Evolutionary conservation across 148 eudicot genomes (phyloP).

Genomic region (Rhododendron kiyosumense): DNA sequence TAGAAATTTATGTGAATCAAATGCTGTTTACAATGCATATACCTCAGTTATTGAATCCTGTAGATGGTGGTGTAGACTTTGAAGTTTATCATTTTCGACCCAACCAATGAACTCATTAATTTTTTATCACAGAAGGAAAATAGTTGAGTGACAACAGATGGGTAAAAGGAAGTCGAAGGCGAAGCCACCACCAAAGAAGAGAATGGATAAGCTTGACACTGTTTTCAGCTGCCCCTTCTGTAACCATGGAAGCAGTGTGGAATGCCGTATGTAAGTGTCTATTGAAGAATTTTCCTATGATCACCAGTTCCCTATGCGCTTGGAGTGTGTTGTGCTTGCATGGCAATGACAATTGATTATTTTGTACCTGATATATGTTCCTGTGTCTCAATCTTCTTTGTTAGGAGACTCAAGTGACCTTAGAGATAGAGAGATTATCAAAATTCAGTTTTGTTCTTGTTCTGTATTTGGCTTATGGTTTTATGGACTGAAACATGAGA

Average conservation of each 20-base stretch:
- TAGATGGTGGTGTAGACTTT: neutral
- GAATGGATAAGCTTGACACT: slow-evolving; percentile 86
- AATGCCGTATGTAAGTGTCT: slow-evolving; percentile 71
- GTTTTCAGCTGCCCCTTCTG: slow-evolving; percentile 92
- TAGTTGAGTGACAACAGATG: slow-evolving; percentile 30
- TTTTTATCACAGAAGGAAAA: neutral
- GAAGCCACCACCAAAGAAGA: slow-evolving; percentile 86
- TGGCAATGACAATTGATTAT: neutral
- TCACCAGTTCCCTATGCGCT: no score
- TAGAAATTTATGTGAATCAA: neutral
- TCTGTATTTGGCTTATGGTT: neutral
- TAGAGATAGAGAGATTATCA: neutral
- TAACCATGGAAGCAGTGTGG: slow-evolving; percentile 83
- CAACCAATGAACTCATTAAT: neutral
- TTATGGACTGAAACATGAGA: neutral
- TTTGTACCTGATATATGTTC: neutral
- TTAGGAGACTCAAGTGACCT: neutral
- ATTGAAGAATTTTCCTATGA: neutral
- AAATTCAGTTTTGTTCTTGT: neutral
- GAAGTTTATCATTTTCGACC: neutral
- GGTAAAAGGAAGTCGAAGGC: slow-evolving; percentile 94
- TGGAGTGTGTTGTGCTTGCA: neutral
- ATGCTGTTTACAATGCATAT: neutral
- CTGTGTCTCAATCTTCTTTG: neutral
- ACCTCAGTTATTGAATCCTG: neutral